Conservation (phyloP, 1,139 yeast species). For the Yamadazyma conglobata region DNA sequence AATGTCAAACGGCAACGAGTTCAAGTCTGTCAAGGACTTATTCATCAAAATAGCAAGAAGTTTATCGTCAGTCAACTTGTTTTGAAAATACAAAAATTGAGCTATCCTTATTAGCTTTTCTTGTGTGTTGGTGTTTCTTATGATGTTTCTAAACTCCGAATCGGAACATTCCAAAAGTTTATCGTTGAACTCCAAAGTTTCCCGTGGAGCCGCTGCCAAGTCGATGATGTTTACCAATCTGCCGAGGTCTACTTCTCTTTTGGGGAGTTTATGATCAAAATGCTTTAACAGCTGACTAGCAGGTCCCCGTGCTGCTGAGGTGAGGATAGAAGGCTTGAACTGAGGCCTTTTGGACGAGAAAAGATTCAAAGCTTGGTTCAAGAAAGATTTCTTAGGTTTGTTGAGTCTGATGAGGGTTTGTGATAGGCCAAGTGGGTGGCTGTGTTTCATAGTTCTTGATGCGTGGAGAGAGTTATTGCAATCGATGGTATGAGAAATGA, state of each 20-base stretch:
- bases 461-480: too few species aligned
- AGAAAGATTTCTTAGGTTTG: not conserved
- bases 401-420: not conserved
- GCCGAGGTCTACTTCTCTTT: constrained; percentile 11
- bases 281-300: constrained; percentile 25
- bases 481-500: too few species aligned
- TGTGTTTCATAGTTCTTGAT: too few species aligned
- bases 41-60: constrained; percentile 30
- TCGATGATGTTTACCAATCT: constrained; percentile 16
- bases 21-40: constrained; percentile 21
- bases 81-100: constrained; percentile 25
- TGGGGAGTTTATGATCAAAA: not conserved
- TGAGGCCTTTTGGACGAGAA: constrained; percentile 16
- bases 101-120: constrained; percentile 25
- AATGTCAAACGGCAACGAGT: constrained; percentile 24
- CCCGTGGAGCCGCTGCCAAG: constrained; percentile 19
- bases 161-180: constrained; percentile 10
- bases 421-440: too few species aligned
- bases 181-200: constrained; percentile 15
- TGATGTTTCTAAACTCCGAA: constrained; percentile 18
- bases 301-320: constrained; percentile 31
- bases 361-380: constrained; percentile 39
- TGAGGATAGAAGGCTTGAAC: constrained; percentile 37
- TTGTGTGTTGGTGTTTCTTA: constrained; percentile 24
- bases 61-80: constrained; percentile 23